phyloP scores from a whole-genome alignment of 495 filamentous ascomycete genomes.

The Cenococcum geophilum region DNA sequence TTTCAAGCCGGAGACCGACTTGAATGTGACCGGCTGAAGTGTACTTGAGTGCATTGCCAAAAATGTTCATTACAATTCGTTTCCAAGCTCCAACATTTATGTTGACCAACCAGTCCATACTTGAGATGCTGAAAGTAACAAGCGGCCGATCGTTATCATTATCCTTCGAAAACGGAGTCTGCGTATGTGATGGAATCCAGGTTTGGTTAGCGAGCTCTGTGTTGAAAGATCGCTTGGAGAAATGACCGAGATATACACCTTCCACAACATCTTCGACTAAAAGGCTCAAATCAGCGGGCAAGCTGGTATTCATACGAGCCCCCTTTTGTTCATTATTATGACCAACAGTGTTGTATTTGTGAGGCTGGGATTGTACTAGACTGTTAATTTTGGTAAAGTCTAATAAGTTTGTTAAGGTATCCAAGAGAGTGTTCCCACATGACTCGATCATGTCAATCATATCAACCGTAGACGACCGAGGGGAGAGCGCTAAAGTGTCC shows the following conservation, averaged over 20 bases:
- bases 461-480: neutral
- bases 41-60: constrained; percentile 5
- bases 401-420: neutral
- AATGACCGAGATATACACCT: constrained; percentile 3
- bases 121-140: neutral
- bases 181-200: neutral
- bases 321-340: neutral
- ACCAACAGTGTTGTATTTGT: neutral
- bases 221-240: neutral
- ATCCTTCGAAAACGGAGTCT: neutral
- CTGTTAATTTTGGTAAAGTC: constrained; percentile 1
- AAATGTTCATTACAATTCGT: constrained; percentile 2
- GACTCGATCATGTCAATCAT: constrained; percentile 6
- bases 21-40: neutral
- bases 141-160: neutral
- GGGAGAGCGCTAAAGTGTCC: neutral
- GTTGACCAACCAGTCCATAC: neutral
- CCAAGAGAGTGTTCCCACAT: neutral
- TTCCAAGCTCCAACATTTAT: constrained; percentile 3
- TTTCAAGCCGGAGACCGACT: neutral
- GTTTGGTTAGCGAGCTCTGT: neutral
- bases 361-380: neutral
- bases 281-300: neutral
- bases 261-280: neutral
- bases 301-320: neutral